Evolutionary conservation across 31 red algal species (phyloP).

Genomic region (Odonthalia washingtoniensis): DNA sequence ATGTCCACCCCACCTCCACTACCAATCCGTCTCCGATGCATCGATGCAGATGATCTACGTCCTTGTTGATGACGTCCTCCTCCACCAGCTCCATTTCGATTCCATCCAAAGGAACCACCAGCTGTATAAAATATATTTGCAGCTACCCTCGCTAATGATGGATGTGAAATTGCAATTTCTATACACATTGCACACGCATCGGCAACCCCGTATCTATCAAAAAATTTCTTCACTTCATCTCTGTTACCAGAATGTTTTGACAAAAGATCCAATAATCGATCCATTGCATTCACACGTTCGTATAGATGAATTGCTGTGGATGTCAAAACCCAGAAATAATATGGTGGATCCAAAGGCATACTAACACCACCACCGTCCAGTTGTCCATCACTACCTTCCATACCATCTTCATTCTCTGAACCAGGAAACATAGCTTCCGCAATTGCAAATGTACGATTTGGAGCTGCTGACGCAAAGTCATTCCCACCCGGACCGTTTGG

Average conservation of each 20-base stretch:
- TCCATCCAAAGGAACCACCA: background rate
- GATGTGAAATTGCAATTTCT: conserved; percentile 59
- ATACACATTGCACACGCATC: conserved; percentile 86
- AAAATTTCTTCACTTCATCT: conserved; percentile 63
- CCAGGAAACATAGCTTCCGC: conserved; percentile 34
- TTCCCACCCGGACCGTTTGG: conserved; percentile 23
- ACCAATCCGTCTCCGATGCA: background rate
- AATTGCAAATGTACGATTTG: conserved; percentile 68
- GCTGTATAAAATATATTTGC: conserved; percentile 54
- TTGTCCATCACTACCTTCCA: background rate
- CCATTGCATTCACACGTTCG: conserved; percentile 64
- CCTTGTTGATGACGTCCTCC: too few relatives aligned
- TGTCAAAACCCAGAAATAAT: conserved; percentile 72
- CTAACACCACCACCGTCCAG: too few relatives aligned
- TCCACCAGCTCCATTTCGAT: conserved; percentile 16
- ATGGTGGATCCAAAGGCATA: conserved; percentile 50
- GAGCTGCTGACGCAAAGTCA: conserved; percentile 7
- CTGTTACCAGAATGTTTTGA: conserved; percentile 24
- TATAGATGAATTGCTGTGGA: conserved; percentile 69
- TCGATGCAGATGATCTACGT: background rate
- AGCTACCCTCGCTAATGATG: conserved; percentile 31
- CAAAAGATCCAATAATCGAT: conserved; percentile 69
- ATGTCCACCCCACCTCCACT: background rate
- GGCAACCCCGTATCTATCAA: conserved; percentile 71
- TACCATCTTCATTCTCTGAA: background rate